Conservation (phyloP, 2,329 filamentous ascomycete genomes). For the Alternaria longipes region DNA sequence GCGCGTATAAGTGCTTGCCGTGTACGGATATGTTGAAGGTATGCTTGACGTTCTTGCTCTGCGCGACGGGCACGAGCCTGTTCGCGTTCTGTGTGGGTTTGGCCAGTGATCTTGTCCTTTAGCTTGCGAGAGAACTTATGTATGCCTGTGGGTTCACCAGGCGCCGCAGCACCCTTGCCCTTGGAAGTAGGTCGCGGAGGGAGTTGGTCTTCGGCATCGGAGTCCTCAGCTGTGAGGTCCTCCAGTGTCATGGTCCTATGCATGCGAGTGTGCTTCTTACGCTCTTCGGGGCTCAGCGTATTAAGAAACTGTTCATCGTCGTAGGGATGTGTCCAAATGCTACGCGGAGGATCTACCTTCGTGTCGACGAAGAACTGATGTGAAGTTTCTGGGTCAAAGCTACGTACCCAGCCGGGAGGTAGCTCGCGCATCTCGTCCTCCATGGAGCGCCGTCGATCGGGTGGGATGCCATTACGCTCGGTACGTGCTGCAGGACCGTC, state of each 20-base stretch:
- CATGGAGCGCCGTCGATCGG: constrained; percentile 64
- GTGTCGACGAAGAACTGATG: constrained; percentile 73
- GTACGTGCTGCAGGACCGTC: constrained; percentile 42
- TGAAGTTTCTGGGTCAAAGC: constrained; percentile 62
- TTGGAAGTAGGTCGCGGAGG: constrained; percentile 22
- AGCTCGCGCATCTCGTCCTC: constrained; percentile 67
- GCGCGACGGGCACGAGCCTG: constrained; percentile 57
- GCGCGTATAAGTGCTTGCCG: constrained; percentile 62
- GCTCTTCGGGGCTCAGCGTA: constrained; percentile 59
- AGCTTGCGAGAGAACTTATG: constrained; percentile 64
- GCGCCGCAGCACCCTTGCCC: constrained; percentile 9
- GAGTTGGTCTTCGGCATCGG: constrained; percentile 41
- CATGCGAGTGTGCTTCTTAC: constrained; percentile 56
- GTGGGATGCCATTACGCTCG: constrained; percentile 63
- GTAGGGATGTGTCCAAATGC: constrained; percentile 70
- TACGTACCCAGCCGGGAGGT: constrained; percentile 65
- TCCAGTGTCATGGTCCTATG: constrained; percentile 52
- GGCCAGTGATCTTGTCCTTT: constrained; percentile 67
- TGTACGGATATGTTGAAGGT: constrained; percentile 61
- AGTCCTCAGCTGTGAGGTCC: constrained; percentile 57
- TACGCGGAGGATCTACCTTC: constrained; percentile 61
- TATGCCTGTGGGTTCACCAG: constrained; percentile 44
- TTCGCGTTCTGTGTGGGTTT: constrained; percentile 65
- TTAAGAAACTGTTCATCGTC: constrained; percentile 65
- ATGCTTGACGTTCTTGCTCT: constrained; percentile 61